Conservation (phyloP, 2,329 filamentous ascomycete genomes). For the Cytospora schulzeri region DNA sequence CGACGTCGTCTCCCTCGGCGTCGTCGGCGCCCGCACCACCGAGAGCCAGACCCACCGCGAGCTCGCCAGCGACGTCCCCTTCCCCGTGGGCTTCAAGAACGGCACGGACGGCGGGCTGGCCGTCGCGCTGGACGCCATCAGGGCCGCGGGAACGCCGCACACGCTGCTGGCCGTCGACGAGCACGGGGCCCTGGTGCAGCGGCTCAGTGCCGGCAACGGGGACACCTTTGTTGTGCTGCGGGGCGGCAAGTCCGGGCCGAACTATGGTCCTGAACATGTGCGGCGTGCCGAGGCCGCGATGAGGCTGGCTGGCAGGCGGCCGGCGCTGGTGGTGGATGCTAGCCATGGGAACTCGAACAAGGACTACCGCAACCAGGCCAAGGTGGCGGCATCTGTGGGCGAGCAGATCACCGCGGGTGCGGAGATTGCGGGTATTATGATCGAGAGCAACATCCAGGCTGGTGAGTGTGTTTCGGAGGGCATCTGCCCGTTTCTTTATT, state of each 20-base stretch:
- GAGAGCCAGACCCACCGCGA: conserved; percentile 96
- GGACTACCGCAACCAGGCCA: conserved; percentile 95
- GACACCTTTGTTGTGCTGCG: conserved; percentile 96
- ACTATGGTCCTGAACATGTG: conserved; percentile 87
- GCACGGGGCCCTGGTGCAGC: conserved; percentile 90
- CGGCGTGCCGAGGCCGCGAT: conserved; percentile 79
- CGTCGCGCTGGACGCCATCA: conserved; percentile 93
- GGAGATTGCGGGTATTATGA: conserved; percentile 96
- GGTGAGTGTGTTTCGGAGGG: conserved; percentile 50
- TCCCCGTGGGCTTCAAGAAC: conserved; percentile 99
- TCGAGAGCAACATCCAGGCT: conserved; percentile 95
- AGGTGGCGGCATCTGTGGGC: conserved; percentile 79
- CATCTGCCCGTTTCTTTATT: background rate
- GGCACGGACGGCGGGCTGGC: conserved; percentile 88
- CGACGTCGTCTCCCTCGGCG: conserved; percentile 87
- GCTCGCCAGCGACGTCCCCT: conserved; percentile 87
- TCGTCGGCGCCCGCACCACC: conserved; percentile 90
- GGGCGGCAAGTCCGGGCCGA: conserved; percentile 89
- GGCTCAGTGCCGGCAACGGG: conserved; percentile 90
- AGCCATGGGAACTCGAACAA: conserved; percentile 95
- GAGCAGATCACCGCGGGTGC: conserved; percentile 85
- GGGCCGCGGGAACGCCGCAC: conserved; percentile 86
- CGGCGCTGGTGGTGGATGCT: conserved; percentile 95
- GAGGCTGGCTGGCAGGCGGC: conserved; percentile 68
- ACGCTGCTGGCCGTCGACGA: conserved; percentile 98